Percentiles rank a stretch among this genome's conserved stretches.
phyloP scores from a whole-genome alignment of 805 yeast species.

The Candida anglica region DNA sequence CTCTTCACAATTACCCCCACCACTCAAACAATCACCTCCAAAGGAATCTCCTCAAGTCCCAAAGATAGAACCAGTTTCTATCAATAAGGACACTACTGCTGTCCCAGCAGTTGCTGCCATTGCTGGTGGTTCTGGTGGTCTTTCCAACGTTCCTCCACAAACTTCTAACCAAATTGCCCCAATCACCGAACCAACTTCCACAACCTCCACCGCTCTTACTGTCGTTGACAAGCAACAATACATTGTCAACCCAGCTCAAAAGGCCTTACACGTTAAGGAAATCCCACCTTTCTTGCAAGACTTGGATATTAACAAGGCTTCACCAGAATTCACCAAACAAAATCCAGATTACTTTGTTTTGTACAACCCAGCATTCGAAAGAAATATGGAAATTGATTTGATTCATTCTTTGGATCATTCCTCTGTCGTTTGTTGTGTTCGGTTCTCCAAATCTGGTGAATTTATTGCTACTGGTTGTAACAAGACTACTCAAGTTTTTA shows the following conservation, averaged over 20 bases:
- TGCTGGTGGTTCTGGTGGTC: constrained; percentile 9
- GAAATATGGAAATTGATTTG: constrained; percentile 74
- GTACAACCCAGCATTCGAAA: constrained; percentile 77
- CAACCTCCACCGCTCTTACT: constrained; percentile 29
- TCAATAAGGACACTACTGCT: constrained; percentile 8
- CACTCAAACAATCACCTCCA: constrained; percentile 14
- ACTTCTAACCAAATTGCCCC: no score
- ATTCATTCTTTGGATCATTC: constrained; percentile 89
- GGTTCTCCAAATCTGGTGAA: constrained; percentile 88
- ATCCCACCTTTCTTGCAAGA: constrained; percentile 79
- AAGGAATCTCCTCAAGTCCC: constrained; percentile 11
- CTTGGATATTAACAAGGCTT: constrained; percentile 73
- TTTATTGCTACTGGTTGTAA: constrained; percentile 96
- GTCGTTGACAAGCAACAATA: constrained; percentile 39
- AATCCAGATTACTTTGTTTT: constrained; percentile 82
- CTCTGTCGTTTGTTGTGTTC: constrained; percentile 94
- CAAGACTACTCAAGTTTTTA: constrained; percentile 90
- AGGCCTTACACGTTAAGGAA: constrained; percentile 61
- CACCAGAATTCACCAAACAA: constrained; percentile 75
- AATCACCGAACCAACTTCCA: constrained; percentile 12
- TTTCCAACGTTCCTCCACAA: constrained; percentile 11
- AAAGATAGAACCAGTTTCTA: constrained; percentile 14
- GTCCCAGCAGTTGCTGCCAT: constrained; percentile 10
- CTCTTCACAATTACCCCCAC: constrained; percentile 10
- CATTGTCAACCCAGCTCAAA: constrained; percentile 38